A percentile compares a stretch with the other conserved stretches of the same genome.
Conservation (phyloP, 345 rosid species). For the Gossypium herbaceum region DNA sequence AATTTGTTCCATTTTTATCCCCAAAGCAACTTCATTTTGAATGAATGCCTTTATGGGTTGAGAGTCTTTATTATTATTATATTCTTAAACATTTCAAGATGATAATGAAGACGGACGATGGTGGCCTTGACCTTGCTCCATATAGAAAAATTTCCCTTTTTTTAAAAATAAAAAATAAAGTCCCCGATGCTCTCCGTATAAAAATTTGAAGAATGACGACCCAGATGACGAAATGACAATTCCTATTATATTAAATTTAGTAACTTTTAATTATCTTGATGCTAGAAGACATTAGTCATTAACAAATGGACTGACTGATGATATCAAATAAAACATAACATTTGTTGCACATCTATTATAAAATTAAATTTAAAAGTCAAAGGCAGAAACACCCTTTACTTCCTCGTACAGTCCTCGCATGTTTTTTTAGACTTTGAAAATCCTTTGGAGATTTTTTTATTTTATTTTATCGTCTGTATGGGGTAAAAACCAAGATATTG, state of each 20-base stretch:
- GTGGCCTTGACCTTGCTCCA: constrained; percentile 8
- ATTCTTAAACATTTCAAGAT: too few species aligned
- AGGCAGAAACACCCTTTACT: background rate
- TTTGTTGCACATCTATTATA: too few species aligned
- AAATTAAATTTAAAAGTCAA: constrained; percentile 7
- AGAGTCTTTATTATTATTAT: too few species aligned
- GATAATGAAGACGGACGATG: background rate
- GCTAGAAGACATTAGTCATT: constrained; percentile 6
- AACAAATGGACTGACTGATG: constrained; percentile 20
- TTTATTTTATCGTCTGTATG: background rate
- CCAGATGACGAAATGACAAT: constrained; percentile 39
- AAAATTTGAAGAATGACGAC: constrained; percentile 36
- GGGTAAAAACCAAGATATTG: constrained; percentile 17
- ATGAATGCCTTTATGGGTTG: too few species aligned
- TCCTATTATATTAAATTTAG: constrained; percentile 7
- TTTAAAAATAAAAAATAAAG: background rate
- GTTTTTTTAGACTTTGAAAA: background rate
- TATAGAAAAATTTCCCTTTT: constrained; percentile 1
- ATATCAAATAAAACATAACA: background rate
- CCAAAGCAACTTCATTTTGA: too few species aligned
- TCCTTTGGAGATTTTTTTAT: background rate
- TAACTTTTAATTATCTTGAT: constrained; percentile 13
- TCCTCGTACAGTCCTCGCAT: constrained; percentile 27
- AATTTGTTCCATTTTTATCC: background rate
- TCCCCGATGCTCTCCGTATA: background rate